Base-by-base conservation (phyloP, 1,139 yeast genomes). In the Pichia sp. region DNA sequence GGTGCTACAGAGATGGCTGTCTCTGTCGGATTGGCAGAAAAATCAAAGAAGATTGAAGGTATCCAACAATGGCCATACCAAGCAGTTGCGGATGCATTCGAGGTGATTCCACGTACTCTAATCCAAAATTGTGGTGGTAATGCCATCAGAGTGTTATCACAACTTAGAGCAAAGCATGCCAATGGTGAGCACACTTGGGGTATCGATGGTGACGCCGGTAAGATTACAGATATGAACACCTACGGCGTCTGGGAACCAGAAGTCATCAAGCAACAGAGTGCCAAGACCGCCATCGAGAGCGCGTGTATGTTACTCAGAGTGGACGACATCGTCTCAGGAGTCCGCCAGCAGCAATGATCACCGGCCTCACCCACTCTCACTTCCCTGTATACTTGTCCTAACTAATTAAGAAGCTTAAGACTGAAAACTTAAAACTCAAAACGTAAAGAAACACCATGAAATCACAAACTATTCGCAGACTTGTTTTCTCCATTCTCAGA, bases 1-100 rank as follows among this genome's bases (percentile, higher is more conserved):
- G 98, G 99, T 55, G 98, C 99, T 34, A 91, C 97, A 17, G 99
- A 91, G 64, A 91, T 93, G 97, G 98, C 98, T 2, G 88, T 93
- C 34, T 73, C 93, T 47, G 97, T 91, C 22, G 77, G 73, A 48
- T 71, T 91, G 44, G 74, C 95, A 11, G 96, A 91, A 59, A 81
- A 77, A 65, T 96, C 97, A 33, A 88, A 88, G 64, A 71, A 77
- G 35, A 77, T 93, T 49, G 96, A 87, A 61, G 98, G 98, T 40
- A 82, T 91, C 40, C 88, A 86, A 39, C 98, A 93, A 64, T 88
- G 96, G 94, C 98, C 98, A 35, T 93, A 91, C 65, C 94, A 86
- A 63, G 96, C 98, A 6, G 97, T 91, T 40, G 95, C 97, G 16
- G 97, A 91, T 64, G 97, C 98, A 2, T 83, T 91, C 68, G 99